These are phyloP conservation scores for Leccinum boreale DNA, from an alignment of 768 basidiomycete genomes.

Conservation along the genomic window DNA sequence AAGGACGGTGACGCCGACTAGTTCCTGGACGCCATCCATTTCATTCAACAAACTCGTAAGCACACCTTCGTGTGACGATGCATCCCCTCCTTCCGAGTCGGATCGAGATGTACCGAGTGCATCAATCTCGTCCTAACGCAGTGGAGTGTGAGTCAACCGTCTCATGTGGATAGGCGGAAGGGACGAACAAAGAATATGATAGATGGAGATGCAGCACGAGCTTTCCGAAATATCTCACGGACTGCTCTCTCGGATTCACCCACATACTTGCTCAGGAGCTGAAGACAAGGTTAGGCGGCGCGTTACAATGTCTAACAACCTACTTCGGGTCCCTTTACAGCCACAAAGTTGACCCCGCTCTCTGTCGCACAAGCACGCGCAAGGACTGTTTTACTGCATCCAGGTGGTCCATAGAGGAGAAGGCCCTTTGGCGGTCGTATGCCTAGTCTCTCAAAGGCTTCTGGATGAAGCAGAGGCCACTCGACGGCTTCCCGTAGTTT, in stretches of 20 bases:
- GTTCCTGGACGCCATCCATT: conserved; percentile 97
- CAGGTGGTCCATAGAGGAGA: conserved; percentile 91
- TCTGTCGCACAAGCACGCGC: conserved; percentile 92
- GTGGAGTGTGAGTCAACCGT: background rate
- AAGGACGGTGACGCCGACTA: conserved; percentile 91
- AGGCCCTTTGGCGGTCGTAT: conserved; percentile 88
- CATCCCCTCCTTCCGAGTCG: conserved; percentile 48
- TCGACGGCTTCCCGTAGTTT: conserved; percentile 90
- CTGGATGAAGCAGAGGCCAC: conserved; percentile 89
- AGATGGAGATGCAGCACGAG: conserved; percentile 88
- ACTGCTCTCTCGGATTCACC: conserved; percentile 96
- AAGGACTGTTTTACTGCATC: conserved; percentile 94
- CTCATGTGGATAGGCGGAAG: background rate
- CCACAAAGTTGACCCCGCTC: conserved; percentile 93
- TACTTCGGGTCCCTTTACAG: conserved; percentile 97
- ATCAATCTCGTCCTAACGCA: conserved; percentile 88
- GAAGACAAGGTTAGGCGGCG: conserved; percentile 5
- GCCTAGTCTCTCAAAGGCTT: conserved; percentile 83
- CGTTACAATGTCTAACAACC: conserved; percentile 16
- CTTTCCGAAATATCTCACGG: conserved; percentile 93
- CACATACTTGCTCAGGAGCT: conserved; percentile 96
- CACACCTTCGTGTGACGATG: conserved; percentile 78
- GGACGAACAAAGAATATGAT: conserved; percentile 90
- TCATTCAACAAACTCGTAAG: conserved; percentile 92
- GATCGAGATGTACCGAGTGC: conserved; percentile 81